phyloP scores from a whole-genome alignment of 805 yeast species.

The Scheffersomyces amazonensis region DNA sequence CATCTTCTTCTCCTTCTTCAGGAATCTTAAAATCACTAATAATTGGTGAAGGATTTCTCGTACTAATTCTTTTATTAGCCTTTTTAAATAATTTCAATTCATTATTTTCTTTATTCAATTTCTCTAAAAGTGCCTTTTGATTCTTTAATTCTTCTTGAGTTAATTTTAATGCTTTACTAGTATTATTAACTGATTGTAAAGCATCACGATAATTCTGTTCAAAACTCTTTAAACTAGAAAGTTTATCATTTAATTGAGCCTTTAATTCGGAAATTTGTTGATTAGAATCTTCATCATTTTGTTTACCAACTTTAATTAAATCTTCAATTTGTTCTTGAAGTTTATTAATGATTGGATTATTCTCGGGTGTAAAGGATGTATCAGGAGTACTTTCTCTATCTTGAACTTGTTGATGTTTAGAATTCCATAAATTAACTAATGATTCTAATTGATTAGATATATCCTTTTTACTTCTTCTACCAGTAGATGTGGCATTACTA shows the following conservation, averaged over 20 bases:
- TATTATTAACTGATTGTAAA: constrained; percentile 66
- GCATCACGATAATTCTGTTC: constrained; percentile 74
- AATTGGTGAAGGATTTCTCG: constrained; percentile 26
- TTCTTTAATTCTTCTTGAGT: constrained; percentile 70
- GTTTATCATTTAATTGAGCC: constrained; percentile 28
- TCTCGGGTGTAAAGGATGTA: constrained; percentile 11
- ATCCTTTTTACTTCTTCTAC: constrained; percentile 22
- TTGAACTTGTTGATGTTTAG: constrained; percentile 9
- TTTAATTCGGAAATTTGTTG: constrained; percentile 29
- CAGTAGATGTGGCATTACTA: constrained; percentile 16
- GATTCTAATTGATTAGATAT: constrained; percentile 33
- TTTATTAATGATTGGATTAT: constrained; percentile 28
- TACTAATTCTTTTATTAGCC: constrained; percentile 34
- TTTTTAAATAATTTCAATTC: constrained; percentile 57
- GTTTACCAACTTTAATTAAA: constrained; percentile 46
- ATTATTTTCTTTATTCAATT: constrained; percentile 63
- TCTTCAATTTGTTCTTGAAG: constrained; percentile 59
- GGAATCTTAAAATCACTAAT: constrained; percentile 16
- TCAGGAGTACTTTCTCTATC: constrained; percentile 5
- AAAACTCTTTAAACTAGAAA: constrained; percentile 29
- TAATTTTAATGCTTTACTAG: constrained; percentile 68
- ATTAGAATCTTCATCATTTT: constrained; percentile 33
- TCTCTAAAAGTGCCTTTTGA: constrained; percentile 54
- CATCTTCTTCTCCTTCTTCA: constrained; percentile 18
- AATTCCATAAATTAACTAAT: constrained; percentile 33